Base-by-base conservation (phyloP, 2,329 filamentous ascomycete genomes). In the Neophaeococcomyces mojaviensis region DNA sequence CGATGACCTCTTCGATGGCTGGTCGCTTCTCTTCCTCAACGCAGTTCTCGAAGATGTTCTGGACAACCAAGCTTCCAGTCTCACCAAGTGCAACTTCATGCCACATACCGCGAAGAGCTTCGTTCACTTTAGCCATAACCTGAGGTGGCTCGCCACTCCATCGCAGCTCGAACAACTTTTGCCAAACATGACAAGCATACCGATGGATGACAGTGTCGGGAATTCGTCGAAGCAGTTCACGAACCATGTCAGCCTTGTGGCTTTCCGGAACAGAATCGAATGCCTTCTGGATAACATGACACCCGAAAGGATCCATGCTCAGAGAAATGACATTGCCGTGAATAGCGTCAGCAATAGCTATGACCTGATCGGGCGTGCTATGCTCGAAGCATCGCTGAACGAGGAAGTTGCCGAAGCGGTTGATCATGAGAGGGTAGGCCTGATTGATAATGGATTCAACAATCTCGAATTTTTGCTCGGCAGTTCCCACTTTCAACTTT, bases 31-130 rank as follows among this genome's bases (percentile, higher is more conserved):
- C 92, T 60, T 97, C 90, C 61, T 98, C 94, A 24, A 97, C 78
- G 60, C 92, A 98, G 61, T 98, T 98, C 71, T 98, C 92, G 64
- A 98, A 98, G 61, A 98, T 98, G 65, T 98, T 98, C 68, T 98
- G 92, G 39, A 98, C 94, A 37, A 98, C 92, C 58, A 98, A 75
- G 64, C 92, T 98, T 50, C 92, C 92, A 9, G 94, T 98, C 72
- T 98, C 92, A 30, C 92, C 92, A 43, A 97, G 73, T 18, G 94
- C 94, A 53, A 98, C 92, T 61, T 98, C 90, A 61, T 97, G 89
- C 92, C 92, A 98, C 88, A 97, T 97, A 49, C 90, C 90, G 49
- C 81, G 79, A 45, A 98, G 77, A 49, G 92, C 86, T 58, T 97
- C 68, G 60, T 98, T 98, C 68, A 98, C 94, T 59, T 87, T 95